Conservation (phyloP, 208 protist genomes). For the Leishmania turanica region DNA sequence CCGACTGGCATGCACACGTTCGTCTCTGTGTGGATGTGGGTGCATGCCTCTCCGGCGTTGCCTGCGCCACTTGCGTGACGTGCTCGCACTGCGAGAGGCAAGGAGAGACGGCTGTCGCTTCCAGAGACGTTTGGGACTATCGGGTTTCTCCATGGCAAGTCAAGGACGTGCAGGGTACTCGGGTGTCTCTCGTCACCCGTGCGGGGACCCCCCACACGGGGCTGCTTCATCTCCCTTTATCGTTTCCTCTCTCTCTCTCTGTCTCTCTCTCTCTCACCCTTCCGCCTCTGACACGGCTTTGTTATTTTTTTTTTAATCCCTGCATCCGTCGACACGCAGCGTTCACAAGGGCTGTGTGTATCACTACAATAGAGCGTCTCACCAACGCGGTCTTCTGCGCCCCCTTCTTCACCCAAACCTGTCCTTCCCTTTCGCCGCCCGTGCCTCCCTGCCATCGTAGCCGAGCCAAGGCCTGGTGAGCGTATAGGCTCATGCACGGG, state of each 20-base stretch:
- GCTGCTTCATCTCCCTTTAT: too few relatives aligned
- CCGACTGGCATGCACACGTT: background rate
- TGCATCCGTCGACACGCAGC: too few relatives aligned
- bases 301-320: too few relatives aligned
- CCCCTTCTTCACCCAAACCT: background rate
- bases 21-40: background rate
- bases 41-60: background rate
- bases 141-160: background rate
- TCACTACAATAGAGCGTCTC: too few relatives aligned
- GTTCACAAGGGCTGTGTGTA: too few relatives aligned
- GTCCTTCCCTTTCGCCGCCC: background rate
- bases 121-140: background rate
- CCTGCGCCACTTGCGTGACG: background rate
- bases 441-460: background rate
- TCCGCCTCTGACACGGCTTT: too few relatives aligned
- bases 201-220: too few relatives aligned
- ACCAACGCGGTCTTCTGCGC: background rate
- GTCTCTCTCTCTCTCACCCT: too few relatives aligned
- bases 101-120: background rate
- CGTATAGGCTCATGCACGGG: background rate
- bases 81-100: background rate
- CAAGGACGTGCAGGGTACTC: background rate
- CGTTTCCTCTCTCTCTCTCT: too few relatives aligned
- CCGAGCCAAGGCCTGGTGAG: background rate
- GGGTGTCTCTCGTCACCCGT: background rate